phyloP scores from a whole-genome alignment of 257 asterid species.

The Solanum pinnatisectum region DNA sequence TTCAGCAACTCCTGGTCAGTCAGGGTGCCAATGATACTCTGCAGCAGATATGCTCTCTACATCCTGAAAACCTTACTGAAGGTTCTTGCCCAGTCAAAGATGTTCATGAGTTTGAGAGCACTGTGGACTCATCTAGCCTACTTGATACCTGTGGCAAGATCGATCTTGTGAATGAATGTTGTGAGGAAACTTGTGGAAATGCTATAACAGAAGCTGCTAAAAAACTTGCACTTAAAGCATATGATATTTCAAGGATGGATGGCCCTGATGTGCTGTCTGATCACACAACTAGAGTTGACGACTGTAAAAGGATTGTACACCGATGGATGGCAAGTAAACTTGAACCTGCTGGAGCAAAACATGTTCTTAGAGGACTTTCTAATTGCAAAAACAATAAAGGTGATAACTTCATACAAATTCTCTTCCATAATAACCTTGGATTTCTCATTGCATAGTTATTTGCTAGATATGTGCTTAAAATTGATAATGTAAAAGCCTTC shows the following conservation, averaged over 20 bases:
- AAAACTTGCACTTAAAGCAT: constrained; percentile 66
- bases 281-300: constrained; percentile 56
- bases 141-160: constrained; percentile 79
- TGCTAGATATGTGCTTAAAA: background rate
- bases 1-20: constrained; percentile 66
- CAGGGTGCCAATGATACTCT: constrained; percentile 77
- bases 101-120: constrained; percentile 66
- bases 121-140: constrained; percentile 58
- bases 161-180: constrained; percentile 81
- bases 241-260: constrained; percentile 44
- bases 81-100: constrained; percentile 85
- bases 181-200: constrained; percentile 85
- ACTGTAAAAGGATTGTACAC: constrained; percentile 68
- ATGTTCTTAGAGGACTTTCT: constrained; percentile 75
- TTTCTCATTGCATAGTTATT: background rate
- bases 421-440: background rate
- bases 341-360: constrained; percentile 71
- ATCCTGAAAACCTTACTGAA: constrained; percentile 68
- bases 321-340: constrained; percentile 96
- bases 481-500: background rate
- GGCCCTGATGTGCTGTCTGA: constrained; percentile 46
- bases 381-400: constrained; percentile 95
- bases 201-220: constrained; percentile 79
- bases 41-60: constrained; percentile 66
- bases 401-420: constrained; percentile 12